phyloP scores from a whole-genome alignment of 2,329 filamentous ascomycete genomes.

The Aplosporella prunicola region DNA sequence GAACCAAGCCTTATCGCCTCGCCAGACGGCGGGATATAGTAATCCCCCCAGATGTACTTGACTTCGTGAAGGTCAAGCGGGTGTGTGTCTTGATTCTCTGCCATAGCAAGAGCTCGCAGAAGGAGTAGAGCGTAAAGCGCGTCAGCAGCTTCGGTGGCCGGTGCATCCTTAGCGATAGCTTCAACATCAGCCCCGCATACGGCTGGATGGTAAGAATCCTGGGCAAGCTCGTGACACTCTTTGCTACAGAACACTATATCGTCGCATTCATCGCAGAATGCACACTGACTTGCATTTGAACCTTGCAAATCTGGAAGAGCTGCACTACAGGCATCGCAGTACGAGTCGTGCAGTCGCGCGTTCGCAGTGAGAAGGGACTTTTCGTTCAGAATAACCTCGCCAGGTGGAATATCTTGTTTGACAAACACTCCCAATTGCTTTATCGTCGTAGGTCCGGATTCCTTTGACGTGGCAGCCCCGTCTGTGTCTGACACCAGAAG shows the following conservation, averaged over 20 bases:
- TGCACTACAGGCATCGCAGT: slow-evolving; percentile 82
- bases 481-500: slow-evolving; percentile 37
- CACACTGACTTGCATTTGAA: slow-evolving; percentile 18
- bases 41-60: slow-evolving; percentile 59
- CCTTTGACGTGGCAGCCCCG: slow-evolving; percentile 17
- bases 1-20: too few relatives aligned
- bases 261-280: slow-evolving; percentile 46
- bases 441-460: slow-evolving; percentile 47
- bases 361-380: slow-evolving; percentile 82
- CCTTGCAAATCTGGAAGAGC: slow-evolving; percentile 45
- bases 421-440: slow-evolving; percentile 87
- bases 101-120: slow-evolving; percentile 50
- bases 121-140: slow-evolving; percentile 52
- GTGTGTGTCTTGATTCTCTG: slow-evolving; percentile 49
- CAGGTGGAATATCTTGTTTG: slow-evolving; percentile 65
- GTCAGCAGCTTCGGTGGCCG: slow-evolving; percentile 49
- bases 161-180: slow-evolving; percentile 49
- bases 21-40: slow-evolving; percentile 22
- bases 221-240: slow-evolving; percentile 47
- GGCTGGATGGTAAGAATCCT: slow-evolving; percentile 48
- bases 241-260: slow-evolving; percentile 53
- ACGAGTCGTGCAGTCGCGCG: slow-evolving; percentile 73
- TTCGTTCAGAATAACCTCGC: slow-evolving; percentile 69
- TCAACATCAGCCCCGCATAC: slow-evolving; percentile 48
- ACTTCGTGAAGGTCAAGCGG: slow-evolving; percentile 51